Percentiles rank a stretch among this genome's conserved stretches.
These are phyloP conservation scores for Irpex sp. DNA, from an alignment of 1,284 basidiomycete genomes.

Conservation along the genomic window DNA sequence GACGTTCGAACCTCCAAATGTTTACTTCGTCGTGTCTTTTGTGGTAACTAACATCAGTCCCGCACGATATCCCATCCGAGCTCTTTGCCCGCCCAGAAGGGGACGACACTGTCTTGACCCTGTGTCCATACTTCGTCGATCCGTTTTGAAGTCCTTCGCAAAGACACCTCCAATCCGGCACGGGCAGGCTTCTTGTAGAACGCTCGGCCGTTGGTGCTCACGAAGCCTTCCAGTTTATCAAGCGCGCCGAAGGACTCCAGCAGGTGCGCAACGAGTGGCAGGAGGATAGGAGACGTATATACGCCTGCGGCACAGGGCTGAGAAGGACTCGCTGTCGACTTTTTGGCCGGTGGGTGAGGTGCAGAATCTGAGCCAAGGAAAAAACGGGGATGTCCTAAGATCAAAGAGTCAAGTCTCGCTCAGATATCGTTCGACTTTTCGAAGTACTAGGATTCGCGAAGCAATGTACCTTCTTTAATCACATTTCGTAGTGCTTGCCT, in stretches of 20 bases:
- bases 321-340: constrained; percentile 73
- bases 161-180: constrained; percentile 25
- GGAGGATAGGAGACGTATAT: constrained; percentile 86
- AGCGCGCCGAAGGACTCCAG: constrained; percentile 86
- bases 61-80: constrained; percentile 77
- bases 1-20: no score
- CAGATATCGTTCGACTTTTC: no score
- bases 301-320: constrained; percentile 89
- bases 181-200: constrained; percentile 66
- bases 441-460: no score
- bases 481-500: constrained; percentile 81
- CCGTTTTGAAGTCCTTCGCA: constrained; percentile 38
- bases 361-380: constrained; percentile 98
- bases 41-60: neutral
- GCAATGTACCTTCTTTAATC: constrained; percentile 63
- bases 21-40: neutral
- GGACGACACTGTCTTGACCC: constrained; percentile 65
- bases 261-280: constrained; percentile 84
- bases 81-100: constrained; percentile 90
- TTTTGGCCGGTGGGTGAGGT: constrained; percentile 83
- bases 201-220: constrained; percentile 68
- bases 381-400: constrained; percentile 85
- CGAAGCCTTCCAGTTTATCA: constrained; percentile 77
- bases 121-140: constrained; percentile 51
- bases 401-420: neutral